These are phyloP conservation scores for Astragalus membranaceus DNA, from an alignment of 306 rosid genomes.

Conservation along the genomic window DNA sequence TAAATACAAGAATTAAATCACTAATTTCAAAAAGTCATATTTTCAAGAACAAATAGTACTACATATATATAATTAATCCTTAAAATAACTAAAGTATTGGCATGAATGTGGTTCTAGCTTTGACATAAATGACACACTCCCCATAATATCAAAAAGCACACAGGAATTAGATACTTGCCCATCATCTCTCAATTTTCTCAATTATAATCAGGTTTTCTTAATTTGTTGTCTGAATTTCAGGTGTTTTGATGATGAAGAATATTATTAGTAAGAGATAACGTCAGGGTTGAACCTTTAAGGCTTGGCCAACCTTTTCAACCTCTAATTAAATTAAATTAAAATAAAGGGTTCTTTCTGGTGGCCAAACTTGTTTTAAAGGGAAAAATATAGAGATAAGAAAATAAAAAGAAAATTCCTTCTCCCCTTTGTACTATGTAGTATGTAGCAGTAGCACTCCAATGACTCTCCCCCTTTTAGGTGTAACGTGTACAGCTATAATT, in stretches of 20 bases:
- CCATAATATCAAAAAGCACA: constrained; percentile 13
- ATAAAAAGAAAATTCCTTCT: constrained; percentile 15
- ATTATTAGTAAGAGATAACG: neutral
- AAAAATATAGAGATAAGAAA: neutral
- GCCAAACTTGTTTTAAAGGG: neutral
- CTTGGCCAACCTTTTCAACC: neutral
- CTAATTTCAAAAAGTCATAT: too few species aligned
- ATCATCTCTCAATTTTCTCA: neutral
- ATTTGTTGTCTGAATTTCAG: constrained; percentile 10
- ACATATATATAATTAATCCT: neutral
- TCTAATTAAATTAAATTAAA: neutral
- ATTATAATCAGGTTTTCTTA: constrained; percentile 3
- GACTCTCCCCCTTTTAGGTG: neutral
- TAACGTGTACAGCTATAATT: neutral
- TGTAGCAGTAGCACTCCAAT: too few species aligned
- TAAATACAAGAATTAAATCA: too few species aligned
- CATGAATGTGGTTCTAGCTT: neutral
- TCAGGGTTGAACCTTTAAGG: constrained; percentile 5
- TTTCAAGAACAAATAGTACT: neutral
- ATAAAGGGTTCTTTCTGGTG: constrained; percentile 16
- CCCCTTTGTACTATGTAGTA: neutral
- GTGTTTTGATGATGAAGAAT: constrained; percentile 23
- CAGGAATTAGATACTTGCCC: constrained; percentile 26
- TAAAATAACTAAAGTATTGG: neutral
- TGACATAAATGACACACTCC: neutral